Percentiles rank a stretch among this genome's conserved stretches.
These are phyloP conservation scores for Phlebopus sp. DNA, from an alignment of 1,284 basidiomycete genomes.

Conservation along the genomic window DNA sequence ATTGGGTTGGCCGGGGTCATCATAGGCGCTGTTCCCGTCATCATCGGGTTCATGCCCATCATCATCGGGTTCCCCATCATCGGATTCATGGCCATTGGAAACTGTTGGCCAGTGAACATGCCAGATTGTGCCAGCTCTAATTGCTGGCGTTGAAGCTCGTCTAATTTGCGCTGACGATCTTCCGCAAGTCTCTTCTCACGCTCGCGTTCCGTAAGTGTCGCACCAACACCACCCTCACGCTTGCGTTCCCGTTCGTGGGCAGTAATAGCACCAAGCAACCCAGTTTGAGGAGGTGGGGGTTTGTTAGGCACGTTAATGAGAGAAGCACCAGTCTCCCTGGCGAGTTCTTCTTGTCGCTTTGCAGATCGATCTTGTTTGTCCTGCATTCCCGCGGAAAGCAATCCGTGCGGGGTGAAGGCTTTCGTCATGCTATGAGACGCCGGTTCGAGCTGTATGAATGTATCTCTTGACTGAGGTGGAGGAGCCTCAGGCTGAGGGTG, in stretches of 20 bases:
- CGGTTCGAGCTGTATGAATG: conserved; percentile 82
- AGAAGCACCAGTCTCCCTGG: conserved; percentile 84
- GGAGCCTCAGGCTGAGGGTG: conserved; percentile 34
- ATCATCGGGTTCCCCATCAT: conserved; percentile 50
- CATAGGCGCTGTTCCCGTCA: conserved; percentile 42
- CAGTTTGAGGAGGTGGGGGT: conserved; percentile 93
- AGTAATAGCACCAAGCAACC: conserved; percentile 93
- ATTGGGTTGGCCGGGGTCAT: conserved; percentile 43
- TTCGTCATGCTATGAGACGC: conserved; percentile 79
- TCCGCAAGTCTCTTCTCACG: conserved; percentile 87
- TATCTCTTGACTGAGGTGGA: conserved; percentile 48
- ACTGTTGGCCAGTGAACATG: conserved; percentile 55
- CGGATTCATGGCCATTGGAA: conserved; percentile 38
- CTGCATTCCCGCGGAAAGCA: conserved; percentile 92
- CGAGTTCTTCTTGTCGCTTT: conserved; percentile 90
- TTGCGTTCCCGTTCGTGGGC: conserved; percentile 93
- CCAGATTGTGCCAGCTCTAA: conserved; percentile 81
- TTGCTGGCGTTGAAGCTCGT: conserved; percentile 87
- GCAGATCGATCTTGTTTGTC: conserved; percentile 96
- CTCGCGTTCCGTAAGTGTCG: conserved; percentile 91
- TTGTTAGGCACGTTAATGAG: conserved; percentile 93
- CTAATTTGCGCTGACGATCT: conserved; percentile 88
- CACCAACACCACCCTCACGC: conserved; percentile 91
- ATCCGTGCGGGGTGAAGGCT: conserved; percentile 90
- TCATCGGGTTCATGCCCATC: conserved; percentile 58